phyloP scores from a whole-genome alignment of 768 basidiomycete species.

The Lactarius evosmus region DNA sequence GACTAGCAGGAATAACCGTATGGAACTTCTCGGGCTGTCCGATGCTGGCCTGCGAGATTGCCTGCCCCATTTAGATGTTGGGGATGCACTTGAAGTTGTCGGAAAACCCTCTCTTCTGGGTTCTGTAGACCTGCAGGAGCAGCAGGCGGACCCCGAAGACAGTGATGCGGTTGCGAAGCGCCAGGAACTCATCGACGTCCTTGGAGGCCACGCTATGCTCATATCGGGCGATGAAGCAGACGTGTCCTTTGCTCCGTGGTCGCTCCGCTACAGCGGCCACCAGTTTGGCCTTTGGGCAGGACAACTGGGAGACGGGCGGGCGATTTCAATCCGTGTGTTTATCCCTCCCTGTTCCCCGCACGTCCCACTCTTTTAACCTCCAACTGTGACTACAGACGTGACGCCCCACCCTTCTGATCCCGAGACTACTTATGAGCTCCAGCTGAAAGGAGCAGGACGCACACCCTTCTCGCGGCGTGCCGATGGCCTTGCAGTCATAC shows the following conservation, averaged over 20 bases:
- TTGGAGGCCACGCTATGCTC: slow-evolving; percentile 73
- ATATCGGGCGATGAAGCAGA: slow-evolving; percentile 44
- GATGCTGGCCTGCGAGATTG: slow-evolving; percentile 67
- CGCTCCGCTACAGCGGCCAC: slow-evolving; percentile 86
- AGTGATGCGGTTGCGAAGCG: slow-evolving; percentile 45
- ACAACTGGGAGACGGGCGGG: slow-evolving; percentile 93
- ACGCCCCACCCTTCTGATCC: slow-evolving; percentile 65
- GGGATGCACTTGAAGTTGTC: slow-evolving; percentile 70
- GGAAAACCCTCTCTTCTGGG: slow-evolving; percentile 55
- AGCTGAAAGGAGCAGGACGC: slow-evolving; percentile 91
- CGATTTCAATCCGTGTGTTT: slow-evolving; percentile 73
- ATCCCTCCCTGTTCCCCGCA: background rate
- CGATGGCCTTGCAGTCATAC: slow-evolving; percentile 92
- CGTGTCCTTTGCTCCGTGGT: slow-evolving; percentile 60
- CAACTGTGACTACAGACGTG: slow-evolving; percentile 49
- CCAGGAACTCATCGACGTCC: slow-evolving; percentile 73
- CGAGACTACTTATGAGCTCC: slow-evolving; percentile 69
- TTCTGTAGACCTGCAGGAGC: slow-evolving; percentile 32
- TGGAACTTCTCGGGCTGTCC: slow-evolving; percentile 70
- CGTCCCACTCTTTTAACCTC: background rate
- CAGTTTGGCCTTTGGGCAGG: slow-evolving; percentile 91
- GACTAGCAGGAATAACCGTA: slow-evolving; percentile 47
- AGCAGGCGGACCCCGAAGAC: slow-evolving; percentile 29
- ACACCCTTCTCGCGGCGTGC: slow-evolving; percentile 92
- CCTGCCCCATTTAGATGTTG: slow-evolving; percentile 81